Conservation (phyloP, 495 filamentous ascomycete species). For the Penicillium manginii region DNA sequence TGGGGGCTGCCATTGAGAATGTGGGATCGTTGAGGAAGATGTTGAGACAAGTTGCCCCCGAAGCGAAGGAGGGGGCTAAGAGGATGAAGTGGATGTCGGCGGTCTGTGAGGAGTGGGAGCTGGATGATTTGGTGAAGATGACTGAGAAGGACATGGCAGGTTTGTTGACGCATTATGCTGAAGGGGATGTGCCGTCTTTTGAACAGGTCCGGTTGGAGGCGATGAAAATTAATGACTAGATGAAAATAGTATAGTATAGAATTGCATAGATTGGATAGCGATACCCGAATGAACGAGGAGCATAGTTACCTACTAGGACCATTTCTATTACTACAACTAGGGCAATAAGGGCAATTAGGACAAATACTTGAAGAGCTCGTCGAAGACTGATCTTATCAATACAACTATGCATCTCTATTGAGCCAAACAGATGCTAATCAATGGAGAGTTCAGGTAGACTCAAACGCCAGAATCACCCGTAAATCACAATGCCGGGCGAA, state of each 20-base stretch:
- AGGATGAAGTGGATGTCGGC: slow-evolving; percentile 95
- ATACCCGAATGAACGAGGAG: neutral
- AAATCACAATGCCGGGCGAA: slow-evolving; percentile 26
- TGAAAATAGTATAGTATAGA: neutral
- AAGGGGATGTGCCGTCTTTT: slow-evolving; percentile 47
- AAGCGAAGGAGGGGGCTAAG: slow-evolving; percentile 74
- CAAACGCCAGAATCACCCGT: slow-evolving; percentile 26
- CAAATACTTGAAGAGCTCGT: neutral
- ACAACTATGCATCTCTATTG: slow-evolving; percentile 36
- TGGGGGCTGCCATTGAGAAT: slow-evolving; percentile 80
- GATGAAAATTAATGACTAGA: slow-evolving; percentile 9
- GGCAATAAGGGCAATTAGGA: neutral
- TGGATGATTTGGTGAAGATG: slow-evolving; percentile 86
- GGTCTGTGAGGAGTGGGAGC: slow-evolving; percentile 84
- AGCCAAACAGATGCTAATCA: slow-evolving; percentile 14
- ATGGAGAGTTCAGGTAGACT: neutral
- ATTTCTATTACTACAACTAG: neutral
- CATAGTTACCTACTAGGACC: neutral
- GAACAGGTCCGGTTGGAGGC: slow-evolving; percentile 37
- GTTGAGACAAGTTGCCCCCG: slow-evolving; percentile 76
- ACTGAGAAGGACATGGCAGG: slow-evolving; percentile 81
- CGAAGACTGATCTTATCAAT: slow-evolving; percentile 26
- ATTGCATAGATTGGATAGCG: neutral
- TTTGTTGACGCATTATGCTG: slow-evolving; percentile 69
- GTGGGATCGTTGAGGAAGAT: slow-evolving; percentile 80